Base-by-base conservation (phyloP, 2,329 filamentous ascomycete genomes). In the Phaeosphaeria sp. region DNA sequence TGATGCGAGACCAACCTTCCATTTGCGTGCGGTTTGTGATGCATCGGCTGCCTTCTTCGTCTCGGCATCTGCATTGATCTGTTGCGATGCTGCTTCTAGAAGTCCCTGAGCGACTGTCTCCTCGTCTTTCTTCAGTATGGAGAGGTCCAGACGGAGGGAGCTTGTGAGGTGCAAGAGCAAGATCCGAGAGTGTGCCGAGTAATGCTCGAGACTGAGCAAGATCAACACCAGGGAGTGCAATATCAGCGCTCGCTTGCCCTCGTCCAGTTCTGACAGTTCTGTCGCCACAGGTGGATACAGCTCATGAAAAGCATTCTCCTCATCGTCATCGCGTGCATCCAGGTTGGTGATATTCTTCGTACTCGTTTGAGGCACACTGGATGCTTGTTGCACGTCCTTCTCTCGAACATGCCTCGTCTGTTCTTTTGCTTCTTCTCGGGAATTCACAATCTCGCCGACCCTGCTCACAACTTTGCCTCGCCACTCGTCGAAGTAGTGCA, bases 1-100 rank as follows among this genome's bases (percentile, higher is more conserved):
- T 8, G 91, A 91, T 0, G 93, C 94, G 24, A 97, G 82, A 0
- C 93, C 92, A 20, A 97, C 92, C 73, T 93, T 93, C 86, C 88
- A 91, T 73, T 89, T 88, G 45, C 89, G 84, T 18, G 84, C 77
- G n/a, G 81, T 80, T 61, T 87, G 88, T 43, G 84, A 86, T 59
- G 91, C 87, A 54, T 92, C 89, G 0, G 81, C 85, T 53, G 89
- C 87, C 73, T 90, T 91, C 70, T 90, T 86, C 0, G 88, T 88
- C 73, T 95, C 92, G 1, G 89, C 86, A 59, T 93, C 90, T 0
- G 90, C 91, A 0, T 88, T 89, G 81, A 96, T 89, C 21, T 88
- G 84, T 63, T 90, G 85, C 6, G 69, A 68, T 15, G 91, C 91
- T 36, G 91, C 88, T 65, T 90, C 86, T 0, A 95, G 85, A 0